Conservation (phyloP, 2,329 filamentous ascomycete genomes). For the Colletotrichum nymphaeae region DNA sequence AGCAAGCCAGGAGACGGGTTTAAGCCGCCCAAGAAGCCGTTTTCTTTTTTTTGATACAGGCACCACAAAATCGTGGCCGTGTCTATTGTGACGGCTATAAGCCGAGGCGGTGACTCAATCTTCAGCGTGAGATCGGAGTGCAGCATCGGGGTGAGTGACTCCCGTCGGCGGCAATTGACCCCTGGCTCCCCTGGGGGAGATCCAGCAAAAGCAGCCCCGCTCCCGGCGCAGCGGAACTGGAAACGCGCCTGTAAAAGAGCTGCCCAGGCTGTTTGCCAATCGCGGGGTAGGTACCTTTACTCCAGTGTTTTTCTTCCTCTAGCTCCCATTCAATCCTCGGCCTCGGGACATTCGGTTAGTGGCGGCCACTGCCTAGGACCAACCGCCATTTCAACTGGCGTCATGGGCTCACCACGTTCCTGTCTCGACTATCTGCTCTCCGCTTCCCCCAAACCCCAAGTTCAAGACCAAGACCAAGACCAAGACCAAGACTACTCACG, state of each 20-base stretch:
- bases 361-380: conserved; percentile 23
- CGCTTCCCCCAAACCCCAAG: neutral
- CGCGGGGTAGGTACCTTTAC: conserved; percentile 21
- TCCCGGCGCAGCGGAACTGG: conserved; percentile 32
- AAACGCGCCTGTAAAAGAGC: conserved; percentile 22
- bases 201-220: conserved; percentile 14
- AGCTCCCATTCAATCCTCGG: conserved; percentile 12
- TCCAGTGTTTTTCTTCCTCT: conserved; percentile 1
- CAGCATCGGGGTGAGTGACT: neutral
- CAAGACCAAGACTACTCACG: neutral
- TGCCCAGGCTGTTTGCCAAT: conserved; percentile 13
- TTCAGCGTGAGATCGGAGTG: neutral
- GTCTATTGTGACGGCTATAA: neutral
- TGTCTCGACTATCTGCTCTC: neutral
- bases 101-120: neutral
- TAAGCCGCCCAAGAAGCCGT: neutral
- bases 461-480: too few relatives aligned
- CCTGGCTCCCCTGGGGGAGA: conserved; percentile 26
- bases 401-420: conserved; percentile 20
- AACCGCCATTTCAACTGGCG: conserved; percentile 14
- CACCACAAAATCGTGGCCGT: neutral
- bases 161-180: conserved; percentile 1
- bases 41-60: too few relatives aligned
- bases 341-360: conserved; percentile 34
- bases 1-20: neutral